These are phyloP conservation scores for Clavariopsis aquatica DNA, from an alignment of 495 filamentous ascomycete species.

Conservation along the genomic window DNA sequence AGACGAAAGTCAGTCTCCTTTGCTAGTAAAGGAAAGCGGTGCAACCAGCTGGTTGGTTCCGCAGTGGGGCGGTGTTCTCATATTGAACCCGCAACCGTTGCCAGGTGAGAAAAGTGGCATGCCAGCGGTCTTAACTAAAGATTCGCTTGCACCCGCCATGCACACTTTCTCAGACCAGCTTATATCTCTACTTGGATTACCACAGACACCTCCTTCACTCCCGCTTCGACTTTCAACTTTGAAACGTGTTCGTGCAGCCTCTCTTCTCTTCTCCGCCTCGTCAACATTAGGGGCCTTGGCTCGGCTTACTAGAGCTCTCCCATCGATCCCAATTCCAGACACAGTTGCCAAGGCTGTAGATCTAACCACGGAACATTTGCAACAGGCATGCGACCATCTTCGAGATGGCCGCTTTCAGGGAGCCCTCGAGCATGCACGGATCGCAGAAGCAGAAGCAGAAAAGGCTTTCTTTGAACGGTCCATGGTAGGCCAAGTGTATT, in stretches of 20 bases:
- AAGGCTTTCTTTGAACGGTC: constrained; percentile 97
- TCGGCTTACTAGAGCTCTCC: constrained; percentile 78
- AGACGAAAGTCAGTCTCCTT: constrained; percentile 58
- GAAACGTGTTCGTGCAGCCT: constrained; percentile 79
- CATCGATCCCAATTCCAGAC: constrained; percentile 85
- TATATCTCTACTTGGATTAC: constrained; percentile 83
- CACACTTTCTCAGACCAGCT: constrained; percentile 91
- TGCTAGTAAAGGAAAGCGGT: constrained; percentile 68
- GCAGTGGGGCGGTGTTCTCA: constrained; percentile 92
- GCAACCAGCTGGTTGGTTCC: constrained; percentile 91
- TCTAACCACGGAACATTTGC: constrained; percentile 73
- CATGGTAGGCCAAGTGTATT: constrained; percentile 98
- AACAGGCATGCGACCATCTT: constrained; percentile 73
- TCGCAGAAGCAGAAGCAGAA: constrained; percentile 87
- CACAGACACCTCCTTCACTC: constrained; percentile 73
- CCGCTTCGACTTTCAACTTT: constrained; percentile 84
- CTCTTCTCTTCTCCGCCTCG: constrained; percentile 83
- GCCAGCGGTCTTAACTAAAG: constrained; percentile 52
- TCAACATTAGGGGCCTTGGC: constrained; percentile 93
- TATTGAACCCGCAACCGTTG: constrained; percentile 57
- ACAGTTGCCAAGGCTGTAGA: constrained; percentile 83
- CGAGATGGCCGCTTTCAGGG: constrained; percentile 63
- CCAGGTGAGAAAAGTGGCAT: constrained; percentile 48
- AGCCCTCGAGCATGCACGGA: constrained; percentile 73
- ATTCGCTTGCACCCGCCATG: constrained; percentile 73